These are phyloP conservation scores for Phytopythium chamaehyphon DNA, from an alignment of 352 stramenopile genomes.

Conservation along the genomic window DNA sequence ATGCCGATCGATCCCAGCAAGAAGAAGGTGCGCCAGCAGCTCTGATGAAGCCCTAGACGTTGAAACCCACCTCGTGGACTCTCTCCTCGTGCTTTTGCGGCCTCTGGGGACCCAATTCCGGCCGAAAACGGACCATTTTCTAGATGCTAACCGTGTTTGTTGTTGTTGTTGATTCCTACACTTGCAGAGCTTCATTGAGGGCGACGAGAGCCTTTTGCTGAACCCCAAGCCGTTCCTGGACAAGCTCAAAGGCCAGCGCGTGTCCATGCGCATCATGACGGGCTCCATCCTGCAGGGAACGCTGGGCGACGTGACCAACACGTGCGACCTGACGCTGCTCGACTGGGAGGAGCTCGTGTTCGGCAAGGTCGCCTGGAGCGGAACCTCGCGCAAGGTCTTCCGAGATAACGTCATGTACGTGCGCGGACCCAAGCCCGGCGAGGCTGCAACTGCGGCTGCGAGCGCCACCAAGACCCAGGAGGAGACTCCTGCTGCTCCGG, in stretches of 20 bases:
- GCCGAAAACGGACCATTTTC: no score
- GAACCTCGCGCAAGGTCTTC: background rate
- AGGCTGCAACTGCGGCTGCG: background rate
- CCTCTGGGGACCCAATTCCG: no score
- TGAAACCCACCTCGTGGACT: no score
- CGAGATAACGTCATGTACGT: slow-evolving; percentile 3
- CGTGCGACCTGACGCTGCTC: slow-evolving; percentile 2
- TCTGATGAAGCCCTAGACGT: no score
- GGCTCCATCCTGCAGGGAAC: slow-evolving; percentile 1
- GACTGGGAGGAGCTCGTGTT: slow-evolving; percentile 4
- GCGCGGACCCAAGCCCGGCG: background rate
- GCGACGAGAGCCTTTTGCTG: background rate
- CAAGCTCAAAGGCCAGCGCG: background rate
- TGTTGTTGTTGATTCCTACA: background rate
- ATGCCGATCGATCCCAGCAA: no score
- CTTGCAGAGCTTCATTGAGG: background rate
- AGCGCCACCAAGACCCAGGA: slow-evolving; percentile 1
- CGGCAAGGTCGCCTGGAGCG: background rate
- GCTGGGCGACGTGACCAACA: background rate
- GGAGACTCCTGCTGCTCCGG: background rate
- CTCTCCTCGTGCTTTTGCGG: no score
- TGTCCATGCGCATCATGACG: slow-evolving; percentile 6
- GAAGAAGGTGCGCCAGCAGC: no score
- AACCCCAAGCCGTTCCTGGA: slow-evolving; percentile 7
- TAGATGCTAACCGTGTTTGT: background rate